phyloP scores from a whole-genome alignment of 352 stramenopile species.

The Pythium phragmiticola region DNA sequence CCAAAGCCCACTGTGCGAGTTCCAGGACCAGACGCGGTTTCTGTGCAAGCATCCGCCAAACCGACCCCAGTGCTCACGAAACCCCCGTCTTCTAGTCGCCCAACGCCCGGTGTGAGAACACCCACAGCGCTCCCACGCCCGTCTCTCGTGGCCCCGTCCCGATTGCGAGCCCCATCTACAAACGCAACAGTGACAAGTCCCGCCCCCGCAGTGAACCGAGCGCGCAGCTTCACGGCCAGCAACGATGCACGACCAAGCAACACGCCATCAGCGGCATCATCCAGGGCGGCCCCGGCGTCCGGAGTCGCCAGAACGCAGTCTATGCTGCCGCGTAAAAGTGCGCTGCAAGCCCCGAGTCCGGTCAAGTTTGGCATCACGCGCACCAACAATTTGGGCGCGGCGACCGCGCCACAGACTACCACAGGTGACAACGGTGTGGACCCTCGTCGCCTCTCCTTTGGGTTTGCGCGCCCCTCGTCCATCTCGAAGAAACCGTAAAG shows the following conservation, averaged over 20 bases:
- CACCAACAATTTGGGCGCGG: slow-evolving; percentile 8
- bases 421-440: slow-evolving; percentile 1
- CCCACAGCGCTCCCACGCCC: slow-evolving; percentile 3
- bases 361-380: slow-evolving; percentile 23
- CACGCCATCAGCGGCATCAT: not conserved
- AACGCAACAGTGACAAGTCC: not conserved
- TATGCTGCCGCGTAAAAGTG: slow-evolving; percentile 29
- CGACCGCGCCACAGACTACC: not conserved
- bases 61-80: not conserved
- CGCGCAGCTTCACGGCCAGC: slow-evolving; percentile 13
- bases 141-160: slow-evolving; percentile 16
- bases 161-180: not conserved
- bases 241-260: slow-evolving; percentile 1
- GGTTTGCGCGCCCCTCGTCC: slow-evolving; percentile 30
- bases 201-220: slow-evolving; percentile 8
- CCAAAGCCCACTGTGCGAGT: not conserved
- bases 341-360: slow-evolving; percentile 25
- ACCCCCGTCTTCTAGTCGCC: slow-evolving; percentile 5
- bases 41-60: not conserved
- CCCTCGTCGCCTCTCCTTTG: slow-evolving; percentile 33
- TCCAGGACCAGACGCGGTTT: not conserved
- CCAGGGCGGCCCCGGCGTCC: not conserved
- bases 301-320: slow-evolving; percentile 14
- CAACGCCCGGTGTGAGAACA: slow-evolving; percentile 2
- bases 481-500: slow-evolving; percentile 26